Conservation (phyloP, 139 green algal genomes). For the Chloropicon primus region DNA sequence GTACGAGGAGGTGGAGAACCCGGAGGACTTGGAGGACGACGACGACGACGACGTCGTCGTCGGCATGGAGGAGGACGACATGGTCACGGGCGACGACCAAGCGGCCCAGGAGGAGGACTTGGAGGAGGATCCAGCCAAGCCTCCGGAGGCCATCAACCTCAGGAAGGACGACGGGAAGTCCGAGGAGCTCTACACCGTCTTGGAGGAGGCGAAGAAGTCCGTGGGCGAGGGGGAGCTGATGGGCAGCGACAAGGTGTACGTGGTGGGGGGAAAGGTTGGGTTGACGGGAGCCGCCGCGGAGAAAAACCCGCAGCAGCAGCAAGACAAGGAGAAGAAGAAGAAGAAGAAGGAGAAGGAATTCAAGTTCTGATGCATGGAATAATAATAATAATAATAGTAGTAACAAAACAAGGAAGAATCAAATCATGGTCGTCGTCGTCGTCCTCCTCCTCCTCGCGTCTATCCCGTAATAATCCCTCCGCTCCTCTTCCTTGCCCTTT, state of each 20-base stretch:
- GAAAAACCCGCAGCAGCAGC: slow-evolving; percentile 65
- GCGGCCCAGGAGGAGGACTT: slow-evolving; percentile 23
- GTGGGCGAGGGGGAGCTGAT: slow-evolving; percentile 15
- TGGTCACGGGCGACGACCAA: not conserved
- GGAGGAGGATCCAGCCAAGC: slow-evolving; percentile 35
- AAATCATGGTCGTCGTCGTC: too few species aligned
- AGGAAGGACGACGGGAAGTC: not conserved
- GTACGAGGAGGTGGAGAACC: slow-evolving; percentile 23
- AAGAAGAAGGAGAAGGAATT: slow-evolving; percentile 49
- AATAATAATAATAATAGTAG: too few species aligned
- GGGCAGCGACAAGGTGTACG: slow-evolving; percentile 25
- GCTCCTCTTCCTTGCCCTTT: too few species aligned
- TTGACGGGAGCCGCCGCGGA: slow-evolving; percentile 46
- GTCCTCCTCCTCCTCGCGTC: not conserved
- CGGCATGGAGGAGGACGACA: too few species aligned
- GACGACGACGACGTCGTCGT: not conserved
- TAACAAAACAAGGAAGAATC: too few species aligned
- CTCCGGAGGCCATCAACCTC: not conserved
- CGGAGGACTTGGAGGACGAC: not conserved
- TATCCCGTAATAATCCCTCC: too few species aligned
- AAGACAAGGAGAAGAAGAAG: slow-evolving; percentile 39
- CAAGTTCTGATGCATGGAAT: slow-evolving; percentile 29
- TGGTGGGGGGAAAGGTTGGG: slow-evolving; percentile 16
- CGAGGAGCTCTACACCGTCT: slow-evolving; percentile 32
- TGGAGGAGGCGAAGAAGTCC: slow-evolving; percentile 53